Base-by-base conservation (phyloP, 2,329 filamentous ascomycete genomes). In the Parastagonospora nodorum region DNA sequence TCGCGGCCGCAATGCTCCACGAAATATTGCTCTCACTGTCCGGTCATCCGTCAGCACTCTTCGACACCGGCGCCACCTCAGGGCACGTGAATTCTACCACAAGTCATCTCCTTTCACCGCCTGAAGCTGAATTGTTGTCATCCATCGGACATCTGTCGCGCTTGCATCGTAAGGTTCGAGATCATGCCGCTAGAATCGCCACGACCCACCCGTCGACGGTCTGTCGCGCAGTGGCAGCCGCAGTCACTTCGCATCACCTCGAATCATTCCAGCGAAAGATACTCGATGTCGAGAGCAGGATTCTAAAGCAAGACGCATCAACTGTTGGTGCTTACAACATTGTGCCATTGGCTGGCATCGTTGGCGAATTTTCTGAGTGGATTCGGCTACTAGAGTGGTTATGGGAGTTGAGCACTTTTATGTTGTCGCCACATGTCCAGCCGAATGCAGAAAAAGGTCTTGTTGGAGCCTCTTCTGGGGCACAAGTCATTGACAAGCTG, bases 11-110 rank as follows among this genome's bases (percentile, higher is more conserved):
- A 31, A 99, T 99, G 94, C 89, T 99, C 74, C 94, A 97, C 84
- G 94, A 99, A 82, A 91, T 99, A 78, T 86, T 97, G 75, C 88
- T 99, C 75, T 93, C 92, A 74, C 87, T 97, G 75, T 95, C 92
- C 67, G 93, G 94, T 62, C 90, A 97, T 77, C 88, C 90, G 58
- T 97, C 93, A 59, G 88, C 92, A 61, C 84, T 97, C 70, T 89
- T 97, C 78, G 83, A 84, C 72, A 58, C 75, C 63, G 68, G 75
- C 64, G 74, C 79, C 63, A 66, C 48, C 46, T 49, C 55, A 33
- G 46, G 76, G 57, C 72, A 77, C 63, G 63, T 73, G 66, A 73
- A 63, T 3, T 63, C 68, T 2, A 63, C 57, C 38, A 50, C 66
- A 53, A 76, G 79, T 52, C 73, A 78, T 27, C 73, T 84, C 45